These are phyloP conservation scores for Kazachstania psychrophila DNA, from an alignment of 805 yeast genomes.

Conservation along the genomic window DNA sequence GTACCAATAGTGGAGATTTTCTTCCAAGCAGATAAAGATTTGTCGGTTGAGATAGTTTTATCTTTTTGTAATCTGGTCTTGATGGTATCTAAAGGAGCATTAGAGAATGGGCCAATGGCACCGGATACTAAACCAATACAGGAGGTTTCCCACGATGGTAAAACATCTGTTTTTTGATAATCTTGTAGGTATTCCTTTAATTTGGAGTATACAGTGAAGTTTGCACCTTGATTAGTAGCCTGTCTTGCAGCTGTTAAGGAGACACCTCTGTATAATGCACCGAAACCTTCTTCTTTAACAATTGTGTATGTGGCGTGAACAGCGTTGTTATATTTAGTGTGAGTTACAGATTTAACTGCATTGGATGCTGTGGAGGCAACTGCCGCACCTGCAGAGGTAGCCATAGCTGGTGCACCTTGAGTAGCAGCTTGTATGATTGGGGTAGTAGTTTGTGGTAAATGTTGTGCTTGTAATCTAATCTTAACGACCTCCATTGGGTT, in stretches of 20 bases:
- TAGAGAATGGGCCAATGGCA: constrained; percentile 95
- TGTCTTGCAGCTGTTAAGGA: constrained; percentile 94
- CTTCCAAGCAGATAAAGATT: constrained; percentile 48
- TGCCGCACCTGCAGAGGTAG: constrained; percentile 5
- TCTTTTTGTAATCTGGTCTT: constrained; percentile 95
- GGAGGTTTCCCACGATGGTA: constrained; percentile 94
- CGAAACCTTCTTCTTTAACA: constrained; percentile 82
- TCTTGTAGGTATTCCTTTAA: constrained; percentile 62
- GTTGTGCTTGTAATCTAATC: constrained; percentile 92
- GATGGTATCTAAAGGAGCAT: constrained; percentile 95
- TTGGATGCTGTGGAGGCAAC: constrained; percentile 3
- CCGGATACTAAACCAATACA: constrained; percentile 86
- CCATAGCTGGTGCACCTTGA: constrained; percentile 7
- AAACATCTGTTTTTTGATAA: constrained; percentile 43
- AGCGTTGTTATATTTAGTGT: constrained; percentile 86
- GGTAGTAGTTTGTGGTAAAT: constrained; percentile 35
- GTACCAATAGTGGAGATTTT: constrained; percentile 74
- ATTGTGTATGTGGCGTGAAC: constrained; percentile 81
- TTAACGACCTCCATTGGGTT: constrained; percentile 97
- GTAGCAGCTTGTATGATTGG: constrained; percentile 25
- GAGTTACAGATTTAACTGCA: constrained; percentile 29
- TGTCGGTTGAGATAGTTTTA: constrained; percentile 44
- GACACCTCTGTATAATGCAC: constrained; percentile 88
- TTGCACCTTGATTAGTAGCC: constrained; percentile 97
- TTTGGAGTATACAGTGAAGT: constrained; percentile 89